Base-by-base conservation (phyloP, 345 rosid species). In the Ceriops tagal region DNA sequence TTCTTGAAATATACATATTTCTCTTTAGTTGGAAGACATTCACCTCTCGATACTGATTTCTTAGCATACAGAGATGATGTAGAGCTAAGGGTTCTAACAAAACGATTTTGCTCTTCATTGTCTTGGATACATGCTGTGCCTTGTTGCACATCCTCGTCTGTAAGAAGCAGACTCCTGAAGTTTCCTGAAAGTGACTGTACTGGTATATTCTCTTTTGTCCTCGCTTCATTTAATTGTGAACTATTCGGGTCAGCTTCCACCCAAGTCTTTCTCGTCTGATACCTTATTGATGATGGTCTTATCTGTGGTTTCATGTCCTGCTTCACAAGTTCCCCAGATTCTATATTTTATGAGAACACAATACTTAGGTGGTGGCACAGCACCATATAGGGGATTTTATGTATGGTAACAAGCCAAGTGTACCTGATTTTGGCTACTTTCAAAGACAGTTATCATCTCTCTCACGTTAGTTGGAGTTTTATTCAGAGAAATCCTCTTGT, bases 391-490 rank as follows among this genome's bases (percentile, higher is more conserved):
- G 26, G 43, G 73, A 61, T 63, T 63, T 59, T 59, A 24, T 57
- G 53, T 5, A 31, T 47, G 63, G 32, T 35, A 66, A 31, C 34
- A 51, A 22, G 21, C 62, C 73, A 55, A 57, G 39, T 39, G 65
- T 76, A 89, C 98, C 97, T 89, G 88, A 83, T 81, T 68, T 65
- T 65, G 72, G 71, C 85, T 77, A 76, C 78, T 79, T 82, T 93
- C 93, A 60, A 93, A 93, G 68, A 71, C 88, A 75, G 84, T 87
- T 66, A 88, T 86, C 96, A 91, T 84, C 68, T 87, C 87, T 81
- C 83, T 79, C 70, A 93, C 90, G 74, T 75, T 87, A 84, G 81
- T 82, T 53, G 83, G 80, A 73, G 67, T 75, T 77, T 76, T 87
- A 78, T 75, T 77, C 15, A 68, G 57, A 26, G 79, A 46, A 7